Percentiles rank a stretch among this genome's conserved stretches.
phyloP scores from a whole-genome alignment of 805 yeast genomes.

The Candida multigemmis region DNA sequence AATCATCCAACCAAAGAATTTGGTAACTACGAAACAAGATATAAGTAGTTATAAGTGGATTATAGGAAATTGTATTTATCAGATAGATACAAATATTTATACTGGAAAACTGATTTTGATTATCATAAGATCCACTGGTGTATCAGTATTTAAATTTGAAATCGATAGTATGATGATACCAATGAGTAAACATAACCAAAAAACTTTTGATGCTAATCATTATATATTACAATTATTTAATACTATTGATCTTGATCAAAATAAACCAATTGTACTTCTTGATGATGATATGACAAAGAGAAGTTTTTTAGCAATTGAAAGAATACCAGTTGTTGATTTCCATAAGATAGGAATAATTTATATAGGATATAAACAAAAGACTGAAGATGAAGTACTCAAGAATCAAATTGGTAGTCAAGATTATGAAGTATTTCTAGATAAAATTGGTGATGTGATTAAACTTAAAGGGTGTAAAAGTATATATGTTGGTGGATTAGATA shows the following conservation, averaged over 20 bases:
- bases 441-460: constrained; percentile 52
- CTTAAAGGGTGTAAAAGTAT: constrained; percentile 46
- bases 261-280: constrained; percentile 42
- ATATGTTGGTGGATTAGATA: constrained; percentile 74
- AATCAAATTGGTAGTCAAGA: constrained; percentile 57
- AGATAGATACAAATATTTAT: constrained; percentile 42
- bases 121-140: constrained; percentile 62
- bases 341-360: constrained; percentile 75
- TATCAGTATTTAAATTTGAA: constrained; percentile 35
- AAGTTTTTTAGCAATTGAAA: constrained; percentile 56
- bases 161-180: constrained; percentile 22
- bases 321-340: constrained; percentile 69
- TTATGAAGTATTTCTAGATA: constrained; percentile 50
- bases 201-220: constrained; percentile 27
- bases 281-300: constrained; percentile 35
- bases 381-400: constrained; percentile 55
- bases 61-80: constrained; percentile 46
- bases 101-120: constrained; percentile 45
- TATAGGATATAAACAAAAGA: constrained; percentile 56
- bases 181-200: constrained; percentile 1
- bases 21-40: constrained; percentile 4
- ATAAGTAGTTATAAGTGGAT: constrained; percentile 42
- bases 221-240: constrained; percentile 42
- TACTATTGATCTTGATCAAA: constrained; percentile 24
- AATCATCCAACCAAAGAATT: constrained; percentile 16